These are phyloP conservation scores for Musa troglodytarum DNA, from an alignment of 176 grass and related monocot genomes.

Conservation along the genomic window DNA sequence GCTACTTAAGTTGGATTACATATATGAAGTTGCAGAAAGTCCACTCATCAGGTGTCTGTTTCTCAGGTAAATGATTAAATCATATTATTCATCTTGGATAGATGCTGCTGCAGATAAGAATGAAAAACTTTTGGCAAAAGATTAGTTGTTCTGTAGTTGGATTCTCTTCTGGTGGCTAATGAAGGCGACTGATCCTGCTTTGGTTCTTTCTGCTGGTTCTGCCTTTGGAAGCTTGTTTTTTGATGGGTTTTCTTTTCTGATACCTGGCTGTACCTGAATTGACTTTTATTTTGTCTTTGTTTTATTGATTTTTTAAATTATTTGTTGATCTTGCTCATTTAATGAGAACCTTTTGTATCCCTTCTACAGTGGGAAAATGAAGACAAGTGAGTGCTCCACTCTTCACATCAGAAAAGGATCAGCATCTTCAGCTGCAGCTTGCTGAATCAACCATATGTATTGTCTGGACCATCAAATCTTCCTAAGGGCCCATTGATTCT, in stretches of 20 bases:
- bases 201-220: background rate
- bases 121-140: background rate
- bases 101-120: background rate
- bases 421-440: background rate
- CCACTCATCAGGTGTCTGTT: background rate
- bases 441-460: background rate
- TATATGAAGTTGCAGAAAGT: background rate
- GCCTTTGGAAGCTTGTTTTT: background rate
- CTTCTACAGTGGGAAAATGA: background rate
- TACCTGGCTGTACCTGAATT: background rate
- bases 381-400: background rate
- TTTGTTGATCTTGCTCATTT: too few relatives aligned
- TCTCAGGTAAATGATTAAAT: background rate
- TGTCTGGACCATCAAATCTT: background rate
- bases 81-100: background rate
- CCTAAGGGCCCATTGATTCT: background rate
- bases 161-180: background rate
- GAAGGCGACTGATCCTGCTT: background rate
- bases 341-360: background rate
- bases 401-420: background rate
- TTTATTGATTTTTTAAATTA: background rate
- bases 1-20: background rate
- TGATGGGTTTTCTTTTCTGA: background rate
- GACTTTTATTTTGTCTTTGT: background rate
- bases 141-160: background rate